phyloP scores from a whole-genome alignment of 768 basidiomycete species.

The Tricholoma bakamatsutake region DNA sequence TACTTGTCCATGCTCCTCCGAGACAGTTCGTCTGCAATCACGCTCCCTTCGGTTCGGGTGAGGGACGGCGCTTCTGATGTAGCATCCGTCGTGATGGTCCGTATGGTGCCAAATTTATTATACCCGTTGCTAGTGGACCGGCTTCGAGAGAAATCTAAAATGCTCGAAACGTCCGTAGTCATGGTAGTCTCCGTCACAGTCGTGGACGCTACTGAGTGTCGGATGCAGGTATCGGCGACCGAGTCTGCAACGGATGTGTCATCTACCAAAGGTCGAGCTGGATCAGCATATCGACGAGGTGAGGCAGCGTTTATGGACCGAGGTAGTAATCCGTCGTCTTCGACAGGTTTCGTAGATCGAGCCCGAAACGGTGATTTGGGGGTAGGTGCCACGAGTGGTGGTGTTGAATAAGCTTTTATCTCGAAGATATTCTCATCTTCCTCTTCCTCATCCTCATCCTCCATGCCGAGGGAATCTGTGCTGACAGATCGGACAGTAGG shows the following conservation, averaged over 20 bases:
- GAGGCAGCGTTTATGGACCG: conserved; percentile 25
- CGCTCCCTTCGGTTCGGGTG: conserved; percentile 57
- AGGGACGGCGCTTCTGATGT: conserved; percentile 72
- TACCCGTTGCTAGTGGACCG: conserved; percentile 31
- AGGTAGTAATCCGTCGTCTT: conserved; percentile 25
- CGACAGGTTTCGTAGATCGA: conserved; percentile 23
- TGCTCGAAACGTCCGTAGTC: conserved; percentile 52
- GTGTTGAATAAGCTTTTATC: conserved; percentile 32
- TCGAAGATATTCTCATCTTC: conserved; percentile 20
- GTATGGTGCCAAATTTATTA: conserved; percentile 71
- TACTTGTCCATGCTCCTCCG: conserved; percentile 27
- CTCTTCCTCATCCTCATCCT: conserved; percentile 16
- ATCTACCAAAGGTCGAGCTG: conserved; percentile 22
- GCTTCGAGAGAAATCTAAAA: conserved; percentile 40
- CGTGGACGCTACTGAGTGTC: conserved; percentile 62
- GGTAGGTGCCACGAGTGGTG: conserved; percentile 29
- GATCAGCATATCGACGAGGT: conserved; percentile 23
- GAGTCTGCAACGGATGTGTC: conserved; percentile 36
- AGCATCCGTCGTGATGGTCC: conserved; percentile 77
- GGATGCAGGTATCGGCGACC: conserved; percentile 27
- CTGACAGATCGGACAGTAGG: conserved; percentile 52
- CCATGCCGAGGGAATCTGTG: conserved; percentile 34
- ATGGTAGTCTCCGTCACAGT: conserved; percentile 50
- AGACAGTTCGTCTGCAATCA: conserved; percentile 44
- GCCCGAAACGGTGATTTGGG: conserved; percentile 47